Evolutionary conservation across 2,329 filamentous ascomycete species (phyloP), one percentile per base, ranked within the genome.

Genomic region (Mycogone perniciosa): DNA sequence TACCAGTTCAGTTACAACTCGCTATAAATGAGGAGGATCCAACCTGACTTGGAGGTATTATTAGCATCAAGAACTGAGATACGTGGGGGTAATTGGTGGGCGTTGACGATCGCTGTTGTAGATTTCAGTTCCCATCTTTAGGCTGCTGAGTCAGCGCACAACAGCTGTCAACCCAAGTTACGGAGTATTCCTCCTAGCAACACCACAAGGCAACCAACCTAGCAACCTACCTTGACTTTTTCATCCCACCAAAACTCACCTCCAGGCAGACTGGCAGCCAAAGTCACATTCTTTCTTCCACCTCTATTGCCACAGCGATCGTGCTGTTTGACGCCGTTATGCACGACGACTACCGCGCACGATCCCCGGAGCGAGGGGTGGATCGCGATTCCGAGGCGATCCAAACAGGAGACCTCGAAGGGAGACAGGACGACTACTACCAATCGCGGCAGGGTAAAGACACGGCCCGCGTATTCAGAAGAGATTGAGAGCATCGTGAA

Each of bases 391-490:
- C 49, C 13, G 51, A 30, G 40, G 41, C 46, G 9, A 34, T 48
- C 38, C 57, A 56, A 55, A 44, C 49, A 50, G 50, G 52, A 53
- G 59, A 63, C 51, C 44, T 59, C 50, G 56, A 62, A 53, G 57
- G 59, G 56, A 57, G 56, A 62, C 64, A 68, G 61, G 67, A 71
- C 59, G 66, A 68, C 65, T 66, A 70, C 61, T 68, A 70, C 62
- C 72, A 67, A 67, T 68, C 71, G 69, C 70, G 73, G 71, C 74
- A 77, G 71, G 75, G 71, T 74, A 74, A 74, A 72, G 63, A 64
- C 63, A 65, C 57, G 63, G 61, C 66, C 65, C 63, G 66, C 59
- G 64, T 60, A 58, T 61, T 59, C 53, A 50, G 45, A 50, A 56
- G 55, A 59, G 44, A 52, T 55, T 57, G 52, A 58, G 52, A 59